These are phyloP conservation scores for Desmodesmus armatus DNA, from an alignment of 139 green algal species.

Conservation along the genomic window DNA sequence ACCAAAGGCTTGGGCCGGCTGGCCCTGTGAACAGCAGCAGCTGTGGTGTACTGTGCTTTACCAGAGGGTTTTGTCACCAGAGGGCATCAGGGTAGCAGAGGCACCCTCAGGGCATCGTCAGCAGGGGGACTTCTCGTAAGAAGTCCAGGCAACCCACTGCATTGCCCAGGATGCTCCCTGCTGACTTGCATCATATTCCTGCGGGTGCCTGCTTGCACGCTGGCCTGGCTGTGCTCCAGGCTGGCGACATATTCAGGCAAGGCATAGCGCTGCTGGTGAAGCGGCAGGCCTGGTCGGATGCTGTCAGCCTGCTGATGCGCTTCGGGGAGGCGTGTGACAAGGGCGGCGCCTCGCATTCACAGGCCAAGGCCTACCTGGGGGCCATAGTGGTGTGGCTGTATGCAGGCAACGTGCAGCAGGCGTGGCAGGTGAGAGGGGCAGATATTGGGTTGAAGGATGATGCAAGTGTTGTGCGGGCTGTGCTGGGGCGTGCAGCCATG, in stretches of 20 bases:
- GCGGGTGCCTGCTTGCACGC: neutral
- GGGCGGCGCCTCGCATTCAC: conserved; percentile 39
- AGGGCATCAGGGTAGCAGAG: no score
- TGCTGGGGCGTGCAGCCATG: no score
- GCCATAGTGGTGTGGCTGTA: conserved; percentile 78
- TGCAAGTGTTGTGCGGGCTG: no score
- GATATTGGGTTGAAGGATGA: no score
- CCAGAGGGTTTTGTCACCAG: no score
- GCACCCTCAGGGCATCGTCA: no score
- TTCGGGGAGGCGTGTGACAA: conserved; percentile 72
- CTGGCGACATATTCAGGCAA: conserved; percentile 63
- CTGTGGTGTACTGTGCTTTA: no score
- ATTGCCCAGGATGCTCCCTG: no score
- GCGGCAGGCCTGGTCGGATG: conserved; percentile 52
- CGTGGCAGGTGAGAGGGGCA: conserved; percentile 57
- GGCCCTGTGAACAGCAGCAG: no score
- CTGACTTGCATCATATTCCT: conserved; percentile 6
- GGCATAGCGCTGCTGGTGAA: conserved; percentile 46
- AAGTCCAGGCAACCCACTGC: no score
- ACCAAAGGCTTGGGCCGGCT: no score
- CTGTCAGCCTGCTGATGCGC: conserved; percentile 64
- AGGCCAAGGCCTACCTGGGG: conserved; percentile 78
- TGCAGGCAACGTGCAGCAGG: conserved; percentile 59
- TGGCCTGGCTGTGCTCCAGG: conserved; percentile 6
- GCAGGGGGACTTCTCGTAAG: no score